These are phyloP conservation scores for Termitomyces sp. DNA, from an alignment of 768 basidiomycete species.

Conservation along the genomic window DNA sequence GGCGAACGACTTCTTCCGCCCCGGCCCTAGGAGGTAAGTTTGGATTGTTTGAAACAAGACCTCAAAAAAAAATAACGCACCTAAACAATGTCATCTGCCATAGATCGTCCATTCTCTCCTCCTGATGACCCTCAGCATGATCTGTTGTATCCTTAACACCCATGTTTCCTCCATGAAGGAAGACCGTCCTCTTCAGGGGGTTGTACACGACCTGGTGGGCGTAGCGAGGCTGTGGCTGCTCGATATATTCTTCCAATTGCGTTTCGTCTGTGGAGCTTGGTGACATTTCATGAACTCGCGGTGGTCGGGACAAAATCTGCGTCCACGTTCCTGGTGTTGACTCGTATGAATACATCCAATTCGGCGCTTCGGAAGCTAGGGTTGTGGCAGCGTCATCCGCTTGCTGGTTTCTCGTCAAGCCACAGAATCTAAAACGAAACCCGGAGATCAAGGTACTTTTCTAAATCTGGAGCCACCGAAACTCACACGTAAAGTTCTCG, in stretches of 20 bases:
- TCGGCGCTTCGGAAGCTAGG: constrained; percentile 42
- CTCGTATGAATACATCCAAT: constrained; percentile 67
- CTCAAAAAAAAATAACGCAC: constrained; percentile 29
- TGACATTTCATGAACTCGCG: not conserved
- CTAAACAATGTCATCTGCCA: constrained; percentile 70
- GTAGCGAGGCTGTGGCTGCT: constrained; percentile 58
- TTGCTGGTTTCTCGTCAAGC: constrained; percentile 41
- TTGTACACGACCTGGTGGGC: constrained; percentile 81
- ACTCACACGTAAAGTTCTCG: constrained; percentile 73
- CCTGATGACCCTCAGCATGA: constrained; percentile 23
- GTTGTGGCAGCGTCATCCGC: constrained; percentile 31
- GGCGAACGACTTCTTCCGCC: constrained; percentile 57
- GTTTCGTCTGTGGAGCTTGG: not conserved
- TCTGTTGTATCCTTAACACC: constrained; percentile 27
- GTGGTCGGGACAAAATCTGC: constrained; percentile 40
- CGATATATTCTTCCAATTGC: constrained; percentile 9
- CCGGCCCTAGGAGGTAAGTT: constrained; percentile 39
- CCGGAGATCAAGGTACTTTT: not conserved
- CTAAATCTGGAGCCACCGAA: not conserved
- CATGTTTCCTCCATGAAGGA: constrained; percentile 75
- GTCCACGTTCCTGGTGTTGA: constrained; percentile 62
- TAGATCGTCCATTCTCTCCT: constrained; percentile 65
- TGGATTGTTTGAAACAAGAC: not conserved
- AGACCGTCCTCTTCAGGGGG: constrained; percentile 45
- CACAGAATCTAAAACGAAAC: constrained; percentile 48